These are phyloP conservation scores for Acephala macrosclerotiorum DNA, from an alignment of 2,329 filamentous ascomycete species.

Conservation along the genomic window DNA sequence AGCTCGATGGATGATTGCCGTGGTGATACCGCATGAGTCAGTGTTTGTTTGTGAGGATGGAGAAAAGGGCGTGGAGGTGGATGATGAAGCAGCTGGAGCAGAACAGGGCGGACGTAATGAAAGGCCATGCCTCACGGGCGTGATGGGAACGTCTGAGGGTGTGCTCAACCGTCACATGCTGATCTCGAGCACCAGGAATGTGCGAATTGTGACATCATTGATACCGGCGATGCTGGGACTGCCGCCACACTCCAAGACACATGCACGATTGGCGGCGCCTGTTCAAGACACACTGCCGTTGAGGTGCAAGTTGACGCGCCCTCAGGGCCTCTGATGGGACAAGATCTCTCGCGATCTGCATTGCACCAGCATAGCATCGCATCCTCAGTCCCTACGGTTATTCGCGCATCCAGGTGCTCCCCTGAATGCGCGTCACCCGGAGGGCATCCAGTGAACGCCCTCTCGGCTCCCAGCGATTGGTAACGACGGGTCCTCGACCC, in stretches of 20 bases:
- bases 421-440: neutral
- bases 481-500: neutral
- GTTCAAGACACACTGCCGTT: neutral
- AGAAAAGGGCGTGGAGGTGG: conserved; percentile 6
- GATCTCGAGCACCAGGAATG: neutral
- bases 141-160: conserved; percentile 6
- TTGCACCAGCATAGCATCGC: neutral
- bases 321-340: neutral
- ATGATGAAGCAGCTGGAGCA: conserved; percentile 8
- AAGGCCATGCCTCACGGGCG: conserved; percentile 9
- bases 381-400: neutral
- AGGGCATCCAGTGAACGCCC: neutral
- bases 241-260: neutral
- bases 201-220: conserved; percentile 6
- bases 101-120: conserved; percentile 1
- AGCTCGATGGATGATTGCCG: conserved; percentile 1
- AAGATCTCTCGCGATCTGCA: conserved; percentile 3
- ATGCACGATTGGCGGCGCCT: neutral
- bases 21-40: conserved; percentile 16
- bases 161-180: neutral
- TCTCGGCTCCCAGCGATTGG: neutral
- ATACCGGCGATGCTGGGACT: neutral
- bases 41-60: conserved; percentile 11
- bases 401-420: neutral
- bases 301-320: neutral